Evolutionary conservation across 352 stramenopile species (phyloP), one percentile per base, ranked within the genome.

Genomic region (Globisporangium acanthophoron): DNA sequence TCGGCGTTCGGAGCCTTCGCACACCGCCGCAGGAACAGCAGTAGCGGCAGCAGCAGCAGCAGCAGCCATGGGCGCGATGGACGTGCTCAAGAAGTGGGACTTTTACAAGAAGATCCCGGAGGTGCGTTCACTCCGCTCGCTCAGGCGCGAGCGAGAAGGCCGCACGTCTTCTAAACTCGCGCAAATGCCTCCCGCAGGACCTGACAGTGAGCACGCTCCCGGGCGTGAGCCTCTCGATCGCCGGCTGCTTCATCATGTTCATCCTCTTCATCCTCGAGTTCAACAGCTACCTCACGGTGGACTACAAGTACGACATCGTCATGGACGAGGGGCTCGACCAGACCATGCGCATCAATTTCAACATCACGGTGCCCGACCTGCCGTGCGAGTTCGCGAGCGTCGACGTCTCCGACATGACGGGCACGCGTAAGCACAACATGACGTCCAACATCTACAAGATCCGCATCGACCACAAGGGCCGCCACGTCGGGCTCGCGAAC

Each of bases 371-470:
- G 48, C 86, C 97, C 35, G 93, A 98, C 74, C 63, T 99, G 20
- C 94, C 96, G 24, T 99, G 97, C 72, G 95, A 99, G 73, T 99
- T 97, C 66, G 93, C 97, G 9, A 89, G 73, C 21, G 88, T 99
- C 6, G 97, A 99, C 72, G 92, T 99, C 7, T 97, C 92, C 61
- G 96, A 99, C 76, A 94, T 97, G 67, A 94, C 98, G 49, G 97
- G 97, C 59, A 98, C 92, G 52, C 97, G 97, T 62, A 96, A 96
- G 67, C 90, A 98, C 72, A 99, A 99, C 82, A 97, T 99, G 67
- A 99, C 96, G 59, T 97, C 97, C 64, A 98, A 99, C 78, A 96
- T 99, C 59, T 97, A 97, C 81, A 99, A 99, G 80, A 98, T 93
- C 67, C 80, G 82, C 41, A 74, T 93, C 54, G 86, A 92, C 71